These are phyloP conservation scores for Stellera chamaejasme DNA, from an alignment of 345 rosid genomes.

Conservation along the genomic window DNA sequence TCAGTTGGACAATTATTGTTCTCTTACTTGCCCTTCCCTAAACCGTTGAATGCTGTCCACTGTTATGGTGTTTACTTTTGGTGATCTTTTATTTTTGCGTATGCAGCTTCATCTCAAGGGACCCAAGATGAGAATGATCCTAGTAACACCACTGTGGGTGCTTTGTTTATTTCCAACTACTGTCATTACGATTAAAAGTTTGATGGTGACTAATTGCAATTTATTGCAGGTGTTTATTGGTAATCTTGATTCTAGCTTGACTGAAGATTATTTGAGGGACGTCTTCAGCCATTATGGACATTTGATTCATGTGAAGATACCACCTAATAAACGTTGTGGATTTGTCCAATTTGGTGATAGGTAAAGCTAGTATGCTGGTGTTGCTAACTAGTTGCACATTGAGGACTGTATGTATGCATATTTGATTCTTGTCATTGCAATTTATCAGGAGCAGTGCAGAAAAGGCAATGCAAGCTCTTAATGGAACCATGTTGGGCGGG, in stretches of 20 bases:
- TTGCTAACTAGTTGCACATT: neutral
- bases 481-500: conserved; percentile 69
- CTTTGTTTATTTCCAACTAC: conserved; percentile 12
- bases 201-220: conserved; percentile 6
- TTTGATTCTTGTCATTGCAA: conserved; percentile 6
- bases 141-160: conserved; percentile 82
- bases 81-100: conserved; percentile 15
- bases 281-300: conserved; percentile 78
- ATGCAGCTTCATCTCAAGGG: conserved; percentile 78
- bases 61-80: conserved; percentile 4
- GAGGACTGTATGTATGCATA: neutral
- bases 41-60: neutral
- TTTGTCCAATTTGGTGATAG: conserved; percentile 86
- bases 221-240: conserved; percentile 76
- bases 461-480: conserved; percentile 57
- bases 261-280: conserved; percentile 68
- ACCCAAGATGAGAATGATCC: conserved; percentile 67
- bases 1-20: too few relatives aligned
- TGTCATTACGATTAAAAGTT: neutral
- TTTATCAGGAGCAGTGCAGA: conserved; percentile 70
- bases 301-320: conserved; percentile 77
- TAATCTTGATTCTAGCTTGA: conserved; percentile 62
- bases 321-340: conserved; percentile 75
- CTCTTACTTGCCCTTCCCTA: too few relatives aligned
- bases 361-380: conserved; percentile 23